phyloP scores from a whole-genome alignment of 192 early-diverging fungal species.

The Podochytrium sp. region DNA sequence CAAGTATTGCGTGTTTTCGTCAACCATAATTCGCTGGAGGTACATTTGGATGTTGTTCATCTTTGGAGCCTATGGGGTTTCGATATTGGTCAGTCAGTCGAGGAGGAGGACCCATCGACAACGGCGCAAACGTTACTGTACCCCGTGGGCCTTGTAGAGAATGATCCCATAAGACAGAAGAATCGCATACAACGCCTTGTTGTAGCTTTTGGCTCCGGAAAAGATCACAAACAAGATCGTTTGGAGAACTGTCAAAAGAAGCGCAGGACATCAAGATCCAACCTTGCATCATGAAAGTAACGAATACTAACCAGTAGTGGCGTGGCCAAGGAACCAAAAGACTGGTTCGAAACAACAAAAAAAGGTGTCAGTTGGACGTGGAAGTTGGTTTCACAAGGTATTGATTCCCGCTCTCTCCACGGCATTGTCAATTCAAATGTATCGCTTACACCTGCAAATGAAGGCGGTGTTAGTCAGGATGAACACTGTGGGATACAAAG shows the following conservation, averaged over 20 bases:
- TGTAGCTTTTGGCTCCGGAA: conserved; percentile 48
- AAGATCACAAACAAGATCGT: conserved; percentile 29
- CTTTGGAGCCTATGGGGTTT: conserved; percentile 70
- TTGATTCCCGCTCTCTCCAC: no score
- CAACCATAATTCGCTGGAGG: conserved; percentile 61
- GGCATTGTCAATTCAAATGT: not conserved
- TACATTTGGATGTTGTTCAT: conserved; percentile 55
- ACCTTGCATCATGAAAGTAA: not conserved
- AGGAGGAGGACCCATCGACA: conserved; percentile 7
- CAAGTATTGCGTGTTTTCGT: conserved; percentile 82
- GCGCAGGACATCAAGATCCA: not conserved
- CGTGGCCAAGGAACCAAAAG: conserved; percentile 38
- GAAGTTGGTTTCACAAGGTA: no score
- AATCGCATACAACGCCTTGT: conserved; percentile 68
- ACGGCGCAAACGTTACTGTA: conserved; percentile 48
- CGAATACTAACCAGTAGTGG: conserved; percentile 19
- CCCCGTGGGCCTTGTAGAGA: conserved; percentile 76
- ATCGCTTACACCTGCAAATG: no score
- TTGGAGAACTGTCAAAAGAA: conserved; percentile 39
- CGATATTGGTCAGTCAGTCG: conserved; percentile 8
- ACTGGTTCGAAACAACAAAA: conserved; percentile 19
- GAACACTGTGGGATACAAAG: no score
- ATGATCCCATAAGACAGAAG: conserved; percentile 76
- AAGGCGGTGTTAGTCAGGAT: no score
- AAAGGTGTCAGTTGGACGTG: not conserved